These are phyloP conservation scores for Paraconiothyrium sp. DNA, from an alignment of 2,329 filamentous ascomycete species.

Conservation along the genomic window DNA sequence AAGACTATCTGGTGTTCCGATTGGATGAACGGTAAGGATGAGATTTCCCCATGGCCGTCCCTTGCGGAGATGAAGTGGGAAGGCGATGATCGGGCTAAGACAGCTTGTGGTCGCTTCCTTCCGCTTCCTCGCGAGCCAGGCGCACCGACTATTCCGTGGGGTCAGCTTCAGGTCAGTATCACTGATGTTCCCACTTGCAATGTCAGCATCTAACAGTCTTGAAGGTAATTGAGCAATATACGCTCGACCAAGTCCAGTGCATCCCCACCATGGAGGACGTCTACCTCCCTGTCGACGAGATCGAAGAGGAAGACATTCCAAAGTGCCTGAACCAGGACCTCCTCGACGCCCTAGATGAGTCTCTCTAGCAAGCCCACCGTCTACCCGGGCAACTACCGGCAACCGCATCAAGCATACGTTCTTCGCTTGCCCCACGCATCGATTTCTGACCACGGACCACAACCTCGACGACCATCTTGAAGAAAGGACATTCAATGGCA, in stretches of 20 bases:
- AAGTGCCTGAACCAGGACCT: slow-evolving; percentile 39
- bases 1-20: slow-evolving; percentile 53
- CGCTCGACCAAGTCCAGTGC: slow-evolving; percentile 50
- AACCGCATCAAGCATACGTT: slow-evolving; percentile 7
- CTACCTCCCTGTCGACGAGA: slow-evolving; percentile 50
- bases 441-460: slow-evolving; percentile 11
- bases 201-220: neutral
- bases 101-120: slow-evolving; percentile 53
- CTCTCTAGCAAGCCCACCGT: slow-evolving; percentile 23
- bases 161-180: slow-evolving; percentile 43
- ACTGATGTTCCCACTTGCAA: no score
- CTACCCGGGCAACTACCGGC: neutral
- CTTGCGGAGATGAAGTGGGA: slow-evolving; percentile 57
- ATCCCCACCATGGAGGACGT: slow-evolving; percentile 51
- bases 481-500: neutral
- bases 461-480: slow-evolving; percentile 5
- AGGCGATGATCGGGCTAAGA: slow-evolving; percentile 57
- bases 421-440: slow-evolving; percentile 14
- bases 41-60: slow-evolving; percentile 54
- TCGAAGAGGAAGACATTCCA: slow-evolving; percentile 38
- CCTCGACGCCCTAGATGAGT: slow-evolving; percentile 39
- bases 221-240: slow-evolving; percentile 45
- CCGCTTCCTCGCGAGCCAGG: slow-evolving; percentile 55
- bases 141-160: slow-evolving; percentile 54
- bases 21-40: slow-evolving; percentile 44